Conservation (phyloP, 371 early-diverging fungal species). For the Rhizopus arrhizus region DNA sequence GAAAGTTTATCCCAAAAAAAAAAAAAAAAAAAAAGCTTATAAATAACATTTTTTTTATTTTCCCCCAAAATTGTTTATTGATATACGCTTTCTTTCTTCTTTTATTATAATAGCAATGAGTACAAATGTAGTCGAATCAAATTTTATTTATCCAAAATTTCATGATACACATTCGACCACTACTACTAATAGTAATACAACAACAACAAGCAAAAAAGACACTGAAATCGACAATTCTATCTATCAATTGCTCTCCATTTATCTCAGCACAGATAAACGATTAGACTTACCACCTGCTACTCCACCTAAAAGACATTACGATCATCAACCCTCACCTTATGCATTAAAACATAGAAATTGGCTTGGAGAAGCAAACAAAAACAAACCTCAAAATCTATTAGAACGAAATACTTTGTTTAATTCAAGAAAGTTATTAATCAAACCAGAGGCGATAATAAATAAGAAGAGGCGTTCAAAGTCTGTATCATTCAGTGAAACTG, state of each 20-base stretch:
- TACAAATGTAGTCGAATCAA: slow-evolving; percentile 15
- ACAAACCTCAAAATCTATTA: slow-evolving; percentile 6
- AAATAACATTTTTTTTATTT: neutral
- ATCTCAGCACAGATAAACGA: slow-evolving; percentile 3
- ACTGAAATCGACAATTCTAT: slow-evolving; percentile 25
- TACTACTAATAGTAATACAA: neutral
- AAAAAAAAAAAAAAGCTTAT: slow-evolving; percentile 2
- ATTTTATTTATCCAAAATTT: slow-evolving; percentile 17
- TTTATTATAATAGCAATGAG: slow-evolving; percentile 6
- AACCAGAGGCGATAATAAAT: neutral
- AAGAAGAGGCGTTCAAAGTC: slow-evolving; percentile 20
- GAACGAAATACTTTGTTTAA: slow-evolving; percentile 23
- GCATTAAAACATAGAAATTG: slow-evolving; percentile 14
- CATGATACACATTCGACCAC: slow-evolving; percentile 17
- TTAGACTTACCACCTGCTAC: neutral
- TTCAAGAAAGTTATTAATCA: neutral
- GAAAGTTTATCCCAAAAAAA: neutral
- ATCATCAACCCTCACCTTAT: slow-evolving; percentile 1
- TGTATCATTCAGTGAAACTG: slow-evolving; percentile 34
- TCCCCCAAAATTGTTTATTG: neutral
- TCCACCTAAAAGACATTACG: neutral
- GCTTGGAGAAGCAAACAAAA: slow-evolving; percentile 22
- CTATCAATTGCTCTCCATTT: slow-evolving; percentile 23
- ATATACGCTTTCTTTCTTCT: slow-evolving; percentile 3
- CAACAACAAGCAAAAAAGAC: slow-evolving; percentile 13